Conservation (phyloP, 257 asterid species). For the Striga asiatica region DNA sequence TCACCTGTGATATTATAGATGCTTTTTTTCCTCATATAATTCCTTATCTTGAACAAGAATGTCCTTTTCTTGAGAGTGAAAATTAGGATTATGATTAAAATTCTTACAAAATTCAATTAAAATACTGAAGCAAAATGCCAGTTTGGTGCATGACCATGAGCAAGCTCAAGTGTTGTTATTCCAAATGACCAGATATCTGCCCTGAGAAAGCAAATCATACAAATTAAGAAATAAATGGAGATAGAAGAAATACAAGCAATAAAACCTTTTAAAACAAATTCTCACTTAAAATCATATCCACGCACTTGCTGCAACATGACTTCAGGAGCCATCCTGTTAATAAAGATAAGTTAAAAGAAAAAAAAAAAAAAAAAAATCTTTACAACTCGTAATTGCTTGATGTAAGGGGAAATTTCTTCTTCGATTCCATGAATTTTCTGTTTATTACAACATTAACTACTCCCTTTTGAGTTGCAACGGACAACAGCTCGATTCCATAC, state of each 20-base stretch:
- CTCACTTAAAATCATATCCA: conserved; percentile 98
- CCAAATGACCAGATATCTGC: not conserved
- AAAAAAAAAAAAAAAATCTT: not conserved
- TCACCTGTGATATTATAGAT: conserved; percentile 89
- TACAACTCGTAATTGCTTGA: too few species aligned
- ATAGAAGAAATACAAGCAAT: too few species aligned
- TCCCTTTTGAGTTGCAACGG: conserved; percentile 16
- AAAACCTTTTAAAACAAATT: conserved; percentile 2
- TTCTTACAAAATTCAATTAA: conserved; percentile 5
- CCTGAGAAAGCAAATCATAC: not conserved
- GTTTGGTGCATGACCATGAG: not conserved
- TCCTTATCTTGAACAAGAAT: conserved; percentile 66
- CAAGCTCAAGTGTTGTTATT: not conserved
- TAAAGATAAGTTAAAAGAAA: conserved; percentile 4
- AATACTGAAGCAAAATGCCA: conserved; percentile 8
- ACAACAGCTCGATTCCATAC: conserved; percentile 12
- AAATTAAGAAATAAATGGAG: too few species aligned
- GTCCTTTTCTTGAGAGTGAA: conserved; percentile 90
- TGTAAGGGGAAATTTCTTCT: too few species aligned
- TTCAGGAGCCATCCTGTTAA: conserved; percentile 98
- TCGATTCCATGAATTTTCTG: conserved; percentile 34
- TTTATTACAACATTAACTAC: conserved; percentile 15
- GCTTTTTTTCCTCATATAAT: conserved; percentile 79
- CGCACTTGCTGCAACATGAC: conserved; percentile 98
- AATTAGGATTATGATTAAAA: conserved; percentile 17